These are phyloP conservation scores for Pythium folliculosum DNA, from an alignment of 352 stramenopile genomes.

Conservation along the genomic window DNA sequence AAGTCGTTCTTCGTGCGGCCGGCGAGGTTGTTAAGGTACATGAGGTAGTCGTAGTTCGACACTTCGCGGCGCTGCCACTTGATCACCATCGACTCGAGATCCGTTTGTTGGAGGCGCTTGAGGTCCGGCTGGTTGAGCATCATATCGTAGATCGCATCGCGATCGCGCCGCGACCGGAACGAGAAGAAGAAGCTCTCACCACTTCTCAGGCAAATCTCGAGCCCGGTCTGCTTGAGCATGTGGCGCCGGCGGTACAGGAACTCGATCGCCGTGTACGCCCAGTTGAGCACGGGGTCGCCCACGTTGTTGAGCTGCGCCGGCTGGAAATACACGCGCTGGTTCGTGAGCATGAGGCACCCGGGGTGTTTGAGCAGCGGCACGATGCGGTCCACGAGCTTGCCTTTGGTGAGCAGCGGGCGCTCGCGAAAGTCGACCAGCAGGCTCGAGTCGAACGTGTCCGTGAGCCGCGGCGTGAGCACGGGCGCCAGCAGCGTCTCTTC, in stretches of 20 bases:
- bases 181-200: constrained; percentile 82
- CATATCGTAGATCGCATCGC: constrained; percentile 86
- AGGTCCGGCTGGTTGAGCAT: constrained; percentile 79
- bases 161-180: constrained; percentile 66
- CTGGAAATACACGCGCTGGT: constrained; percentile 89
- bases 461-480: constrained; percentile 69
- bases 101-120: constrained; percentile 56
- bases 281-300: constrained; percentile 84
- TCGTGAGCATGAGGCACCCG: constrained; percentile 91
- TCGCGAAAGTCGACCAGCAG: constrained; percentile 91
- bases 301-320: constrained; percentile 92
- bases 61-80: constrained; percentile 88
- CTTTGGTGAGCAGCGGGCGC: constrained; percentile 64
- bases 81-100: constrained; percentile 75
- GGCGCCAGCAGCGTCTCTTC: constrained; percentile 79
- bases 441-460: constrained; percentile 86
- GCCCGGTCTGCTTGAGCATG: constrained; percentile 87
- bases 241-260: constrained; percentile 88
- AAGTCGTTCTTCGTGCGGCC: constrained; percentile 89
- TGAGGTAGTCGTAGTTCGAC: constrained; percentile 94
- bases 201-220: constrained; percentile 85
- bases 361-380: constrained; percentile 91
- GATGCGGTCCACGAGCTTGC: constrained; percentile 87
- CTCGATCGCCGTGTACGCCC: constrained; percentile 77
- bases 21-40: constrained; percentile 88